These are phyloP conservation scores for Candida alai DNA, from an alignment of 805 yeast species.

Conservation along the genomic window DNA sequence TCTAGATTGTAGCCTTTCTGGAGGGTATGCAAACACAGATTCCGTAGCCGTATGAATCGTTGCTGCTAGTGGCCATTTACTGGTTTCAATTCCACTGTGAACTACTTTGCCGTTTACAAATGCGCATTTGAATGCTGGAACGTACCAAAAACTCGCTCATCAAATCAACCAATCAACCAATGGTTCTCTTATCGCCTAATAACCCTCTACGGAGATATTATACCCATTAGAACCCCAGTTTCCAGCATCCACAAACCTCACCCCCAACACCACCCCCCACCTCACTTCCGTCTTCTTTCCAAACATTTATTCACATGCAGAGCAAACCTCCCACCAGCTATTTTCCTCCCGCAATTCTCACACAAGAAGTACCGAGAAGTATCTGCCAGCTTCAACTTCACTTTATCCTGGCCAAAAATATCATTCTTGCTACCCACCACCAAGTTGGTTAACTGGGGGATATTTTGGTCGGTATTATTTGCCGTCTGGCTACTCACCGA, in stretches of 20 bases:
- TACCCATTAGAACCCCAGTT: too few relatives aligned
- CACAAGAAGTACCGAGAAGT: constrained; percentile 66
- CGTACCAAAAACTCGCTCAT: too few relatives aligned
- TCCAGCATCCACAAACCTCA: constrained; percentile 1
- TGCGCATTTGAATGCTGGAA: too few relatives aligned
- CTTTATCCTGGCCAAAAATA: constrained; percentile 49
- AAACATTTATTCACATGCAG: constrained; percentile 89
- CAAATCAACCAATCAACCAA: too few relatives aligned
- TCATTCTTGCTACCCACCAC: constrained; percentile 29
- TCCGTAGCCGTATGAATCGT: too few relatives aligned
- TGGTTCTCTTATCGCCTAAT: too few relatives aligned
- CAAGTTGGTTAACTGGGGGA: constrained; percentile 11
- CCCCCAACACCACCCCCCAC: not conserved
- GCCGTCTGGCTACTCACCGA: constrained; percentile 17
- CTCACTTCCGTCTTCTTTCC: constrained; percentile 52
- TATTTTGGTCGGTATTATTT: constrained; percentile 2
- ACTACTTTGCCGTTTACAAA: too few relatives aligned
- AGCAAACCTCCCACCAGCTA: constrained; percentile 90
- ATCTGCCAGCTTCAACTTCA: constrained; percentile 41
- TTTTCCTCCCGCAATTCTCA: constrained; percentile 75
- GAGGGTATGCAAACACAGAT: too few relatives aligned
- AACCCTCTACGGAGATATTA: too few relatives aligned
- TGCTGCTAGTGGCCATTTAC: too few relatives aligned
- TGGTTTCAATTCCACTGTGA: too few relatives aligned
- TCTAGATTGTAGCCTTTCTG: too few relatives aligned